Evolutionary conservation across 768 basidiomycete species (phyloP).

Genomic region (Strobilomyces confusus): DNA sequence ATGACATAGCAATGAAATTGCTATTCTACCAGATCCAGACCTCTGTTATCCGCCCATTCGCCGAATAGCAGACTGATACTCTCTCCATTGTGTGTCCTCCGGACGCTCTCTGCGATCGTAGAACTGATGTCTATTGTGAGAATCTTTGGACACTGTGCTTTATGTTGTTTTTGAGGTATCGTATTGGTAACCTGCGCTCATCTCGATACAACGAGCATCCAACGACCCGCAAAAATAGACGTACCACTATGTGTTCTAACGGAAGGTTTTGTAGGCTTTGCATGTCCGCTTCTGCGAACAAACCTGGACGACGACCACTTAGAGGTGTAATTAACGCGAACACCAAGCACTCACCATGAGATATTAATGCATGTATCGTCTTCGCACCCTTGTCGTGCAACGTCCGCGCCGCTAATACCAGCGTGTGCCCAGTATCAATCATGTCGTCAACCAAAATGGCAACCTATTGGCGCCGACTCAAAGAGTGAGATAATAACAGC

Average conservation of each 20-base stretch:
- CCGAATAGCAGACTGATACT: conserved; percentile 87
- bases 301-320: conserved; percentile 41
- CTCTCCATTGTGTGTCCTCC: conserved; percentile 91
- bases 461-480: conserved; percentile 42
- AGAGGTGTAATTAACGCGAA: conserved; percentile 8
- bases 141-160: conserved; percentile 64
- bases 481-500: conserved; percentile 6
- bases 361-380: conserved; percentile 82
- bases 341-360: conserved; percentile 63
- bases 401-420: conserved; percentile 79
- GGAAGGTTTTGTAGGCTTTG: conserved; percentile 64
- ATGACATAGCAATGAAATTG: neutral
- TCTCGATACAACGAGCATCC: conserved; percentile 3
- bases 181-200: conserved; percentile 85
- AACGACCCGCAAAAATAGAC: conserved; percentile 19
- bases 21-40: conserved; percentile 29
- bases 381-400: conserved; percentile 87
- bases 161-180: conserved; percentile 77
- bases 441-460: conserved; percentile 98
- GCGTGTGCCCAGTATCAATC: conserved; percentile 94
- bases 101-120: conserved; percentile 93
- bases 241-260: conserved; percentile 80
- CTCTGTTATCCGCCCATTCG: conserved; percentile 61
- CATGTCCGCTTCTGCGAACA: conserved; percentile 77
- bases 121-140: conserved; percentile 88